These are phyloP conservation scores for Encephalitozoon hellem DNA, from an alignment of 371 early-diverging fungal species.

Conservation along the genomic window DNA sequence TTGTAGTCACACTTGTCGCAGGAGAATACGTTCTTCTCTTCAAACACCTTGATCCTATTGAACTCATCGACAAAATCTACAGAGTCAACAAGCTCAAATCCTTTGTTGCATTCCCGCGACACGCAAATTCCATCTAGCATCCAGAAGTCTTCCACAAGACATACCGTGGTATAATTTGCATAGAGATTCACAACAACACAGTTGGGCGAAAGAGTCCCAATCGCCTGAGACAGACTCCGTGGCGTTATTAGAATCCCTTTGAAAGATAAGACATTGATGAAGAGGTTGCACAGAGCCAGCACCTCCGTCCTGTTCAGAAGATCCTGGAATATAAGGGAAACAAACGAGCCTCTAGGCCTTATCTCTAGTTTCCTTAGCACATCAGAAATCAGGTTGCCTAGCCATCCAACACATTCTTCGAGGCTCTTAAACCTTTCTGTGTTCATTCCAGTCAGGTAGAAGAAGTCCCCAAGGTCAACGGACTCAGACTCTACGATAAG, in stretches of 20 bases:
- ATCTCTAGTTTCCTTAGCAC: not conserved
- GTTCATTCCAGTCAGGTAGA: slow-evolving; percentile 7
- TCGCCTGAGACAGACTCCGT: slow-evolving; percentile 28
- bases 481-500: slow-evolving; percentile 20
- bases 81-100: slow-evolving; percentile 23
- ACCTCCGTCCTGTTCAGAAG: slow-evolving; percentile 46
- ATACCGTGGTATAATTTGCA: slow-evolving; percentile 3
- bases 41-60: slow-evolving; percentile 34
- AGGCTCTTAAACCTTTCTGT: slow-evolving; percentile 32
- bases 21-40: not conserved
- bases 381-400: not conserved
- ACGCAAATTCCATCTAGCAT: slow-evolving; percentile 35
- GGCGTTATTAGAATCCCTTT: slow-evolving; percentile 55
- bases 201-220: slow-evolving; percentile 28
- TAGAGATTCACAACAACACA: slow-evolving; percentile 33
- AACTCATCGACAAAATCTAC: slow-evolving; percentile 59
- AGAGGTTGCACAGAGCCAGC: slow-evolving; percentile 49
- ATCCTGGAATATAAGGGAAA: slow-evolving; percentile 53
- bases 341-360: slow-evolving; percentile 17
- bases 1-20: slow-evolving; percentile 50
- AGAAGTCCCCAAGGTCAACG: slow-evolving; percentile 37
- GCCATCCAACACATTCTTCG: not conserved
- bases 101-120: not conserved
- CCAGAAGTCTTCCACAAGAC: slow-evolving; percentile 55
- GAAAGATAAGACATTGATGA: slow-evolving; percentile 36